Evolutionary conservation across 1,284 basidiomycete species (phyloP).

Genomic region (Waitea zeae): DNA sequence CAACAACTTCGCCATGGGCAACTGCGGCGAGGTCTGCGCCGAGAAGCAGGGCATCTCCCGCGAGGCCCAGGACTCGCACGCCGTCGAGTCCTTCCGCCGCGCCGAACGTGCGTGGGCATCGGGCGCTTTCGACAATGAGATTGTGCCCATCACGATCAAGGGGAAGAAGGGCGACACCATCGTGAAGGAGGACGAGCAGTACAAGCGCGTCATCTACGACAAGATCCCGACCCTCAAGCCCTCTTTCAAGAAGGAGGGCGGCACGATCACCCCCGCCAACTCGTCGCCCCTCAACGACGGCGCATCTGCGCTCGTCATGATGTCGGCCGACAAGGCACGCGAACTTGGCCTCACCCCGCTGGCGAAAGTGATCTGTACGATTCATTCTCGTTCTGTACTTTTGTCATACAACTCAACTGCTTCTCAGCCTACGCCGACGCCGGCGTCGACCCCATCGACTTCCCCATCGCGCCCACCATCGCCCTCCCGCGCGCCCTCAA

Average conservation of each 20-base stretch:
- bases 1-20: slow-evolving; percentile 93
- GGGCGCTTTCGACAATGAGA: slow-evolving; percentile 77
- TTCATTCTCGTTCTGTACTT: slow-evolving; percentile 3
- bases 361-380: slow-evolving; percentile 79
- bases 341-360: slow-evolving; percentile 81
- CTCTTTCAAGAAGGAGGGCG: slow-evolving; percentile 82
- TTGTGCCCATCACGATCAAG: slow-evolving; percentile 88
- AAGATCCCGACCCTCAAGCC: slow-evolving; percentile 78
- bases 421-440: slow-evolving; percentile 84
- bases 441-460: slow-evolving; percentile 93
- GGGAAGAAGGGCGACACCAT: slow-evolving; percentile 87
- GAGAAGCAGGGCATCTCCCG: slow-evolving; percentile 74
- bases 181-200: slow-evolving; percentile 93
- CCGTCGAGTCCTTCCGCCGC: slow-evolving; percentile 88
- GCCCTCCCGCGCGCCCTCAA: slow-evolving; percentile 84
- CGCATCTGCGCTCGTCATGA: slow-evolving; percentile 90
- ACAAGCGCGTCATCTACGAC: slow-evolving; percentile 88
- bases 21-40: slow-evolving; percentile 84
- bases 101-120: slow-evolving; percentile 83
- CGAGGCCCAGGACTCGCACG: slow-evolving; percentile 78
- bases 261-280: slow-evolving; percentile 90
- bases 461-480: slow-evolving; percentile 87
- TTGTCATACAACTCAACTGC: slow-evolving; percentile 8
- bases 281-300: slow-evolving; percentile 94
- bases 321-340: slow-evolving; percentile 80